Percentiles rank a stretch among this genome's conserved stretches.
phyloP scores from a whole-genome alignment of 1,139 yeast genomes.

The Lodderomyces parapsilosis region DNA sequence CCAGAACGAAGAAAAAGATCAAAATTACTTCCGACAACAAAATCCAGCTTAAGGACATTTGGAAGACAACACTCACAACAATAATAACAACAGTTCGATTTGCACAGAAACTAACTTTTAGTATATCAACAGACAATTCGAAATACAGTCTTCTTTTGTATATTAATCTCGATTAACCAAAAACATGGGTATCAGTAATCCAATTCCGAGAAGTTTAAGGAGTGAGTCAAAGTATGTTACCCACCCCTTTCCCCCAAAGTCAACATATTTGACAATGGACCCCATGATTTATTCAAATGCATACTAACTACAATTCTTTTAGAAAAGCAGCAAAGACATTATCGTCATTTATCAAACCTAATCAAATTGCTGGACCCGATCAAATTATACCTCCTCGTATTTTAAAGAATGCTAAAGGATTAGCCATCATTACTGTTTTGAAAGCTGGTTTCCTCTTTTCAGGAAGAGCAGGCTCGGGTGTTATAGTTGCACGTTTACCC shows the following conservation, averaged over 20 bases:
- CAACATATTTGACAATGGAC: too few species aligned
- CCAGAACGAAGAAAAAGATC: too few species aligned
- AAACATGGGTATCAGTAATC: slow-evolving; percentile 73
- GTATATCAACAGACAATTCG: too few species aligned
- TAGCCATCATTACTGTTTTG: slow-evolving; percentile 85
- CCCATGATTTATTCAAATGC: too few species aligned
- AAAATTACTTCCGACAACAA: too few species aligned
- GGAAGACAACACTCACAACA: too few species aligned
- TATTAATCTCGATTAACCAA: too few species aligned
- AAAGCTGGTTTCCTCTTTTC: slow-evolving; percentile 96
- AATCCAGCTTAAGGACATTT: too few species aligned
- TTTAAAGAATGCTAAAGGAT: slow-evolving; percentile 86
- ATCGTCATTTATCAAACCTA: slow-evolving; percentile 90
- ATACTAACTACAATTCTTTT: slow-evolving; percentile 10
- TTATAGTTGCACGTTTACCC: slow-evolving; percentile 87
- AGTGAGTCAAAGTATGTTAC: slow-evolving; percentile 80
- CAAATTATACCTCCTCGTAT: slow-evolving; percentile 89
- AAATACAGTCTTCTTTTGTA: too few species aligned
- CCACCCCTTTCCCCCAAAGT: too few species aligned
- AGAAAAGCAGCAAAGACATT: slow-evolving; percentile 95
- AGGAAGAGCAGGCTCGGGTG: slow-evolving; percentile 97
- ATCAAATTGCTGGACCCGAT: slow-evolving; percentile 88
- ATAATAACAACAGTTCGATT: too few species aligned
- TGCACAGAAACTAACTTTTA: too few species aligned
- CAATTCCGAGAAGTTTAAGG: slow-evolving; percentile 86